A percentile compares a stretch with the other conserved stretches of the same genome.
phyloP scores from a whole-genome alignment of 352 stramenopile species.

The Phytophthora ohioensis region DNA sequence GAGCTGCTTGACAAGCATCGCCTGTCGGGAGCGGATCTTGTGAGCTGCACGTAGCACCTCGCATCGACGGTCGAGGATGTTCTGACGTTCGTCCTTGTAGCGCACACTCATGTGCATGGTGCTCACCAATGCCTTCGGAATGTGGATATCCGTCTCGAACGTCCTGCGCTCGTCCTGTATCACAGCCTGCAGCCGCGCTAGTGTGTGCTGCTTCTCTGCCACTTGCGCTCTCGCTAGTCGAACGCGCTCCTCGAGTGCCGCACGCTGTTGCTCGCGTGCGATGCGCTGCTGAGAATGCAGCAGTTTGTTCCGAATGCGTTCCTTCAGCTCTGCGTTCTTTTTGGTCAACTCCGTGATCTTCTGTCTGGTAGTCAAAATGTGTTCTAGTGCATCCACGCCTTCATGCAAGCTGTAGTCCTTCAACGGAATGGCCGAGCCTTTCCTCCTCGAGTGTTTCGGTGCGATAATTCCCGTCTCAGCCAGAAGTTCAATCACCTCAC shows the following conservation, averaged over 20 bases:
- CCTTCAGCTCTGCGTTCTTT: conserved; percentile 55
- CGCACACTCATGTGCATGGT: conserved; percentile 86
- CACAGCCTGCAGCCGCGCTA: conserved; percentile 64
- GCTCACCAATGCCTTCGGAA: conserved; percentile 76
- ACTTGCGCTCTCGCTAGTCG: conserved; percentile 57
- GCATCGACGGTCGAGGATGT: conserved; percentile 76
- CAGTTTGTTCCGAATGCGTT: conserved; percentile 62
- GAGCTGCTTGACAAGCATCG: conserved; percentile 81
- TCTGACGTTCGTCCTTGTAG: conserved; percentile 87
- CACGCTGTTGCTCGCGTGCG: conserved; percentile 56
- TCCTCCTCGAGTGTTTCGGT: conserved; percentile 71
- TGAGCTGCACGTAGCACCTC: conserved; percentile 82
- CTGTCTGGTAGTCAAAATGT: conserved; percentile 54
- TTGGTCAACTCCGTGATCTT: conserved; percentile 58
- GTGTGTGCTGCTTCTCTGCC: conserved; percentile 59
- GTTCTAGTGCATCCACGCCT: conserved; percentile 76
- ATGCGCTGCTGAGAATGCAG: conserved; percentile 50
- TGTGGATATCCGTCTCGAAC: conserved; percentile 85
- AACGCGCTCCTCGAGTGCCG: conserved; percentile 61
- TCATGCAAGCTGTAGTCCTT: conserved; percentile 84
- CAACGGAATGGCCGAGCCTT: conserved; percentile 78
- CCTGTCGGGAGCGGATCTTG: conserved; percentile 85
- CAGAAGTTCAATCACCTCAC: conserved; percentile 74
- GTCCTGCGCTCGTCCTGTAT: conserved; percentile 82
- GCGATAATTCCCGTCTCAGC: conserved; percentile 73